phyloP scores from a whole-genome alignment of 176 grass and related monocot genomes.

The Cenchrus americanus region DNA sequence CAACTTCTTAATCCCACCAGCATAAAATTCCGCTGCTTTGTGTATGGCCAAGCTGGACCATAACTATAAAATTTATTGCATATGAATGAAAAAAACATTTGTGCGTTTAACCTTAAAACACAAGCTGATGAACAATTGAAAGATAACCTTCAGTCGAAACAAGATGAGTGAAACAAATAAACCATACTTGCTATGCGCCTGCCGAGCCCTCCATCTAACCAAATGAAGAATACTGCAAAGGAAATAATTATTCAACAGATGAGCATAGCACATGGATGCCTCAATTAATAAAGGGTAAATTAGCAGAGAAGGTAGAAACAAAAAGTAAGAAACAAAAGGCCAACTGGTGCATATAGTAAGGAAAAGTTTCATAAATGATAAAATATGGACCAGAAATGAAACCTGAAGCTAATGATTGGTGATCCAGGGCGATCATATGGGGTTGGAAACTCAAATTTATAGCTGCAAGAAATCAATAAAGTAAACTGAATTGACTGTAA shows the following conservation, averaged over 20 bases:
- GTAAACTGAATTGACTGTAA: slow-evolving; percentile 34
- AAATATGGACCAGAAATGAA: slow-evolving; percentile 32
- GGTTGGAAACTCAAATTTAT: slow-evolving; percentile 98
- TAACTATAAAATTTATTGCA: too few species aligned
- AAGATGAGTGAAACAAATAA: slow-evolving; percentile 11
- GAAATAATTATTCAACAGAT: slow-evolving; percentile 5
- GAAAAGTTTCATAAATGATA: slow-evolving; percentile 23
- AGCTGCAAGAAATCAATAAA: slow-evolving; percentile 58
- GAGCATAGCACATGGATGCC: background rate
- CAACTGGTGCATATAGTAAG: slow-evolving; percentile 6
- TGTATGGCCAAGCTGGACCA: too few species aligned
- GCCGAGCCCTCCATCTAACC: slow-evolving; percentile 95
- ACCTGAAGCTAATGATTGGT: slow-evolving; percentile 99
- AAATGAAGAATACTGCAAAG: slow-evolving; percentile 83
- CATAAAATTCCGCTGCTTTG: too few species aligned
- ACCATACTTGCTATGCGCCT: slow-evolving; percentile 92
- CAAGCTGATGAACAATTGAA: too few species aligned
- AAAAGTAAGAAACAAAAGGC: slow-evolving; percentile 18
- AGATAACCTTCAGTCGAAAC: background rate
- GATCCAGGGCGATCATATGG: slow-evolving; percentile 87
- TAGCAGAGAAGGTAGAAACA: slow-evolving; percentile 7
- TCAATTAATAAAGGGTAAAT: slow-evolving; percentile 14
- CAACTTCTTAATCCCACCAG: too few species aligned
- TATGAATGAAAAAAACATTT: too few species aligned
- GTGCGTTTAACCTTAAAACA: too few species aligned